These are phyloP conservation scores for Pleurotus eryngii DNA, from an alignment of 768 basidiomycete species.

Conservation along the genomic window DNA sequence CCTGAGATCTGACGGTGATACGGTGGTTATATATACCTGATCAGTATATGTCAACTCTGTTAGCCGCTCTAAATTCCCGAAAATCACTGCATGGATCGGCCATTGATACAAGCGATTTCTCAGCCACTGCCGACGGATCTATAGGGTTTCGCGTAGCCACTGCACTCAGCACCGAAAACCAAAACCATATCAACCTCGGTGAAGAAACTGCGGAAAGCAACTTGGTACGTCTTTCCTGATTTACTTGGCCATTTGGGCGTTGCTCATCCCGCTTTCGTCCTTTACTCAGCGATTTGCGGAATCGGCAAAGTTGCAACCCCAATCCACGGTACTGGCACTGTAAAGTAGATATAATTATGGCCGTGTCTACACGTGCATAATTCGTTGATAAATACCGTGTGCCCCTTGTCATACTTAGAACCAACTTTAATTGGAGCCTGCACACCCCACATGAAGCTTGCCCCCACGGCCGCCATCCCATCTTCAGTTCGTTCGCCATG, in stretches of 20 bases:
- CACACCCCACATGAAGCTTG: slow-evolving; percentile 6
- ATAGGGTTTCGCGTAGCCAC: slow-evolving; percentile 31
- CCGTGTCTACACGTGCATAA: no score
- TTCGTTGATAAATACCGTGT: no score
- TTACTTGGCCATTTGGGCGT: not conserved
- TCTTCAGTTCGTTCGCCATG: not conserved
- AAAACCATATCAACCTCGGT: slow-evolving; percentile 9
- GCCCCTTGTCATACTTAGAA: no score
- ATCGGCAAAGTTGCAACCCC: not conserved
- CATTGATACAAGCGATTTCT: slow-evolving; percentile 9
- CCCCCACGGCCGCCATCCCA: not conserved
- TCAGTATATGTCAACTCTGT: slow-evolving; percentile 45
- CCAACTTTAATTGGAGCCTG: no score
- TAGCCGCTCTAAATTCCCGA: slow-evolving; percentile 44
- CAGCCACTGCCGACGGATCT: slow-evolving; percentile 23
- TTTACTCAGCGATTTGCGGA: not conserved
- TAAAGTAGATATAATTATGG: not conserved
- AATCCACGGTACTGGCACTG: not conserved
- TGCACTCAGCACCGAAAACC: slow-evolving; percentile 19
- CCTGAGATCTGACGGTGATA: not conserved
- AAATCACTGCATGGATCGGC: slow-evolving; percentile 23
- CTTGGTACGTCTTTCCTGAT: not conserved
- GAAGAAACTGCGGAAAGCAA: slow-evolving; percentile 3
- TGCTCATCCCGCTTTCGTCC: not conserved
- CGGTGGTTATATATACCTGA: not conserved